Evolutionary conservation across 352 stramenopile genomes (phyloP), one percentile per base, ranked within the genome.

Genomic region (Globisporangium cederbergense): DNA sequence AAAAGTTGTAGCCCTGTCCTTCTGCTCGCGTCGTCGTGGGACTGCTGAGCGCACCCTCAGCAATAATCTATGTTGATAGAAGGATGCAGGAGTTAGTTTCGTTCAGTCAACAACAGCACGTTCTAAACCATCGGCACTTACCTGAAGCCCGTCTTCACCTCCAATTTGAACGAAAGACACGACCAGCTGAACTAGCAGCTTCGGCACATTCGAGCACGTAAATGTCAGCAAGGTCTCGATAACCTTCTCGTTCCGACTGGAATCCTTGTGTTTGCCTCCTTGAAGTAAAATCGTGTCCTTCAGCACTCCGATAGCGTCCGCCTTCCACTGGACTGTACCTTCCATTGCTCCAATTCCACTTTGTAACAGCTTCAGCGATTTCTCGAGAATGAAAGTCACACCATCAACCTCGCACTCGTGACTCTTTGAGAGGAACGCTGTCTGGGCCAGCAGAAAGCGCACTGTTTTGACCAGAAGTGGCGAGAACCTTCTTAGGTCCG

Each of bases 391-490:
- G 14, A 20, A 51, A 10, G 46, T 57, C 18, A 86, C 46, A n/a
- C 79, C 71, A 9, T 67, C 63, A 4, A 81, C 13, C n/a, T 75
- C 67, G 53, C 62, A 72, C 25, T 76, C 71, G 6, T 78, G 71
- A 9, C 30, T 68, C 64, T 57, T 62, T 36, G 67, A 70, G 54
- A 79, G 65, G 16, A 76, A 56, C 20, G 77, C 77, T 63, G 59
- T 72, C 42, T 86, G 77, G 25, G 67, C 71, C 2, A 86, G 59
- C 22, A 86, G 54, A 47, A 88, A 86, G 9, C 67, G 65, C 16
- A 76, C 60, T 38, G 71, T 62, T 25, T 53, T 30, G 52, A 86
- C 59, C 14, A 71, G 67, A 7, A 81, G 56, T 11, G 63, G 55
- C 50, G 66, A 50, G 52, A 83, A 81, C 20, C n/a, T 67, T 20